Percentiles rank a stretch among this genome's conserved stretches.
Conservation (phyloP, 352 stramenopile species). For the Thraustochytrium sp. region DNA sequence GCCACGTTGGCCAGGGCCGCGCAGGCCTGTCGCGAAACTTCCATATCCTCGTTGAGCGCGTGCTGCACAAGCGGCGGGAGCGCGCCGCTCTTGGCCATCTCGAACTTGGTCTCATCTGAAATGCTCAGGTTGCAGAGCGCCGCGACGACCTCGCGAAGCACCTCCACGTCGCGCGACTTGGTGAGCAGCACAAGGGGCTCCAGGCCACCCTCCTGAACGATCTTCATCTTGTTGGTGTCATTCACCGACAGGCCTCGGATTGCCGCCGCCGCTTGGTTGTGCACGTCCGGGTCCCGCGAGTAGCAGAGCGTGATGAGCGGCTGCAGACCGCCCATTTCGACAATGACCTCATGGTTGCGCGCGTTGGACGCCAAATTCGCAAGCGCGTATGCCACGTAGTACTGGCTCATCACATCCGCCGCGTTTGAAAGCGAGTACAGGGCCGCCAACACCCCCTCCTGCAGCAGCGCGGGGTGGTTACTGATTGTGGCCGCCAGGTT, state of each 20-base stretch:
- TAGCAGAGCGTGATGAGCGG: slow-evolving; percentile 86
- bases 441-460: slow-evolving; percentile 78
- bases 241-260: slow-evolving; percentile 82
- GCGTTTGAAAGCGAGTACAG: slow-evolving; percentile 88
- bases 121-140: slow-evolving; percentile 89
- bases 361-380: slow-evolving; percentile 88
- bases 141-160: slow-evolving; percentile 84
- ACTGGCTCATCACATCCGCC: slow-evolving; percentile 81
- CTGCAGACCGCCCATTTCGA: slow-evolving; percentile 89
- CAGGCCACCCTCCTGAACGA: slow-evolving; percentile 89
- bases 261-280: slow-evolving; percentile 85
- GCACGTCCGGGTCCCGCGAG: slow-evolving; percentile 81
- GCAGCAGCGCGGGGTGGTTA: slow-evolving; percentile 84
- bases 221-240: slow-evolving; percentile 87
- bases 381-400: slow-evolving; percentile 87
- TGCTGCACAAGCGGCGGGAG: slow-evolving; percentile 79
- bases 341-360: slow-evolving; percentile 81
- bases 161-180: slow-evolving; percentile 78
- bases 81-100: slow-evolving; percentile 86
- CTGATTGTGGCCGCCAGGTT: slow-evolving; percentile 89
- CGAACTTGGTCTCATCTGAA: slow-evolving; percentile 92
- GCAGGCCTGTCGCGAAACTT: slow-evolving; percentile 76
- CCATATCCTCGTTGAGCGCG: slow-evolving; percentile 85
- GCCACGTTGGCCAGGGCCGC: slow-evolving; percentile 87
- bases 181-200: slow-evolving; percentile 84